phyloP scores from a whole-genome alignment of 768 basidiomycete genomes.

The Termitomyces titanicus region DNA sequence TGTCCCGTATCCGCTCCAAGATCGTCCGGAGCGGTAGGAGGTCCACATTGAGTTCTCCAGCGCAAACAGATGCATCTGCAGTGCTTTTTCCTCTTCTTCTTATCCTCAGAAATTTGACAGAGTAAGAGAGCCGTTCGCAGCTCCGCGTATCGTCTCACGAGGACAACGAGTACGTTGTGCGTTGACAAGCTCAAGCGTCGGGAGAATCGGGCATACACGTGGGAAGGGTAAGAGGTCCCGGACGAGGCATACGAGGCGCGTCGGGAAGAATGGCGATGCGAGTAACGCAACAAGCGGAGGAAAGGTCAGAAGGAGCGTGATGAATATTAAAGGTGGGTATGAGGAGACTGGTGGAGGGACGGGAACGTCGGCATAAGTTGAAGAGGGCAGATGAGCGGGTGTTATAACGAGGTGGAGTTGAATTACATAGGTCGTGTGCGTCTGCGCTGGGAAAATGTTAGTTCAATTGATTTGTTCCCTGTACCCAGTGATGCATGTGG shows the following conservation, averaged over 20 bases:
- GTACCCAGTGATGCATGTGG: no score
- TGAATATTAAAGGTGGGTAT: slow-evolving; percentile 52
- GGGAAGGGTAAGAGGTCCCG: slow-evolving; percentile 17
- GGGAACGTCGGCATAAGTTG: slow-evolving; percentile 20
- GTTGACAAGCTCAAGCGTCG: not conserved
- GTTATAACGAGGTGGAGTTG: slow-evolving; percentile 48
- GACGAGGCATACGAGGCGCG: slow-evolving; percentile 45
- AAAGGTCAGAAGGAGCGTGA: slow-evolving; percentile 42
- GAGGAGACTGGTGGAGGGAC: slow-evolving; percentile 29
- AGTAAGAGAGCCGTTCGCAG: not conserved
- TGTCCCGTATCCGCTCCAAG: slow-evolving; percentile 46
- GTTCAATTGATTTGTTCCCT: not conserved
- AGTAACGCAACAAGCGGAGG: slow-evolving; percentile 48
- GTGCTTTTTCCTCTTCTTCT: slow-evolving; percentile 1
- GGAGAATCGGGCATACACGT: slow-evolving; percentile 6
- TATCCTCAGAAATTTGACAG: not conserved
- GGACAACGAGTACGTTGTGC: not conserved
- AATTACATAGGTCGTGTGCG: slow-evolving; percentile 45
- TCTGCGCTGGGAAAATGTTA: slow-evolving; percentile 50
- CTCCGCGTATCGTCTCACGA: not conserved
- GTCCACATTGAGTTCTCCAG: not conserved
- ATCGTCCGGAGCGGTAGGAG: slow-evolving; percentile 17
- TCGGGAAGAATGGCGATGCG: slow-evolving; percentile 44
- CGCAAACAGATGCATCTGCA: not conserved
- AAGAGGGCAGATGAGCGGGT: slow-evolving; percentile 36